Base-by-base conservation (phyloP, 345 rosid species). In the Citrus cavaleriei region DNA sequence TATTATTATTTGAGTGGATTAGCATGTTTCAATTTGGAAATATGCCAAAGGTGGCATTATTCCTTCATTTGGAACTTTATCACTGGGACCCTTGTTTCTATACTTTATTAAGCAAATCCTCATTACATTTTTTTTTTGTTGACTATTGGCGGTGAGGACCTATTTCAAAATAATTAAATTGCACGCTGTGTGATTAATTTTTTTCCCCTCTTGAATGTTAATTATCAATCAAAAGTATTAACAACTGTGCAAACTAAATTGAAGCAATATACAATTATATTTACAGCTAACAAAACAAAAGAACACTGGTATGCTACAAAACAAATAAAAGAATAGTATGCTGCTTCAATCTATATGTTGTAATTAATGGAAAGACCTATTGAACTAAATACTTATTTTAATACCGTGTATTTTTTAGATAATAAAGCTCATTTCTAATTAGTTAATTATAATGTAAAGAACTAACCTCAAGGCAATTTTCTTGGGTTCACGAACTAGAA, bases 401-500 rank as follows among this genome's bases (percentile, higher is more conserved):
- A 46, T 12, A 3, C 51, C 16, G 4, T 46, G 18, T 46, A 46
- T 12, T 13, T 12, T 63, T 14, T 16, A 63, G 6, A 28, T 7
- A 4, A 63, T 10, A 22, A 37, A 67, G 37, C 8, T 5, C 7
- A 54, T 54, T 71, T 19, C 13, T 19, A 16, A 21, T 0, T 40
- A 7, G 10, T 55, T 19, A 42, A 34, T 24, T 7, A n/a, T 0
- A 19, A 28, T 1, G 2, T 12, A 14, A 27, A 3, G 51, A 7
- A 67, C 74, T 76, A 55, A 95, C 98, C 98, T 93, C 25, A 76
- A 63, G 72, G 96, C 96, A 38, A 95, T 93, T 77, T 82, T 88
- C 72, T 74, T 87, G 0, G 85, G 79, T 80, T 90, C 85, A 19
- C 82, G 91, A 32, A 95, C 94, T 30, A 95, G 91, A 7, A 93